These are phyloP conservation scores for Tremella mesenterica DNA, from an alignment of 768 basidiomycete species.

Conservation along the genomic window DNA sequence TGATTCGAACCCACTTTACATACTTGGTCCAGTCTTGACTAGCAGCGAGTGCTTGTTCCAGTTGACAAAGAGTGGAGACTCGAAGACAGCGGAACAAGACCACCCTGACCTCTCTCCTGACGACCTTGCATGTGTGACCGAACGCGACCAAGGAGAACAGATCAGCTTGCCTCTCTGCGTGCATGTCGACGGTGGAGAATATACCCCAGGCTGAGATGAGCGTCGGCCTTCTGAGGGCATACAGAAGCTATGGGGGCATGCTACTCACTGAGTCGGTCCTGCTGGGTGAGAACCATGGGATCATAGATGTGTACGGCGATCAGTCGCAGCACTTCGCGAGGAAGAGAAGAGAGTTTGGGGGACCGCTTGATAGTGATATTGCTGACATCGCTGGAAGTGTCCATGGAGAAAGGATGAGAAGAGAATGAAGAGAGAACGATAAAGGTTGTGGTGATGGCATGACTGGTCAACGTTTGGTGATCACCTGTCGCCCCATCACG, in stretches of 20 bases:
- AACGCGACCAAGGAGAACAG: conserved; percentile 27
- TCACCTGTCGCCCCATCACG: too few relatives aligned
- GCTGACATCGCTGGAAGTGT: too few relatives aligned
- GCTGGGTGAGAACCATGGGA: conserved; percentile 31
- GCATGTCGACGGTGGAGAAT: conserved; percentile 43
- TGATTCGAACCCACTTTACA: conserved; percentile 26
- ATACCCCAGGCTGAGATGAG: conserved; percentile 38
- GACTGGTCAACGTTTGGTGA: too few relatives aligned
- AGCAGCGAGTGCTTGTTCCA: conserved; percentile 25
- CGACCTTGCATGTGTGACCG: conserved; percentile 22
- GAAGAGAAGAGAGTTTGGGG: conserved; percentile 15
- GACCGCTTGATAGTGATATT: too few relatives aligned
- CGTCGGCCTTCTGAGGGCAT: background rate
- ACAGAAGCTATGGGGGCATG: background rate
- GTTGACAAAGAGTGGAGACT: conserved; percentile 20
- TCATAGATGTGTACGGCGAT: conserved; percentile 32
- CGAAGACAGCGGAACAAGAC: conserved; percentile 38
- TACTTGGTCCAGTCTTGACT: conserved; percentile 33
- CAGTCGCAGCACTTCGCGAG: conserved; percentile 26
- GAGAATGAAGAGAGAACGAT: too few relatives aligned
- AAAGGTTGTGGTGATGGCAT: too few relatives aligned
- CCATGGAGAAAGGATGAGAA: too few relatives aligned
- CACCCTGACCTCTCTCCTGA: conserved; percentile 29
- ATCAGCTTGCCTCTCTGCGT: conserved; percentile 28
- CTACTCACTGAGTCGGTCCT: conserved; percentile 37